Evolutionary conservation across 768 basidiomycete species (phyloP), one percentile per base, ranked within the genome.

Genomic region (Amanita thiersii): DNA sequence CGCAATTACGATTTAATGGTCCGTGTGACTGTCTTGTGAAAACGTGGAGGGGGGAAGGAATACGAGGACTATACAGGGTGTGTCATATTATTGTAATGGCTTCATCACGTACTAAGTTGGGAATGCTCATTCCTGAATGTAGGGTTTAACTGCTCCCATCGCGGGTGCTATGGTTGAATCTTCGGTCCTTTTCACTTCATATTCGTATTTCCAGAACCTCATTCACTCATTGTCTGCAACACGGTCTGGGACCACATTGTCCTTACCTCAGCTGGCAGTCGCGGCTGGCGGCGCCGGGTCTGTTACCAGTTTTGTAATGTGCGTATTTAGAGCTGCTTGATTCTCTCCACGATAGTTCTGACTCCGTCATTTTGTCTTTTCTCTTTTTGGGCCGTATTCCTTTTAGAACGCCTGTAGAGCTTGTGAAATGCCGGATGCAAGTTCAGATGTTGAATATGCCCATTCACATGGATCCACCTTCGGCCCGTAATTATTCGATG

Each of bases 381-480:
- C n/a, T 17, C 29, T 48, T 14, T 28, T 9, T 24, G 34, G 32
- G 23, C 15, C 29, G 21, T 29, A 32, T 42, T 42, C 40, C 32
- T 19, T 35, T 18, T 52, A 90, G 88, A 20, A 96, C 92, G 0
- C 93, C 93, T 1, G 82, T 97, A 43, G 93, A 96, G 53, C 81
- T 96, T 37, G 77, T 97, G 45, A 96, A 98, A 63, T 96, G 91
- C 66, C 89, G 90, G 60, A 94, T 97, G 91, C 93, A 96, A 59
- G 93, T 96, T 2, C 91, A 94, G 56, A 83, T 89, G 76, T 77
- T 94, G 58, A 62, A 63, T 35, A 55, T 56, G 34, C 33, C 34
- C 37, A 43, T 36, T 28, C 52, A 53, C 37, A 30, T 39, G 37
- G 38, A 45, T 39, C 37, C 44, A 26, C 49, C 52, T 18, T 26